A percentile compares a stretch with the other conserved stretches of the same genome.
Evolutionary conservation across 2,329 filamentous ascomycete genomes (phyloP).

Genomic region (Thelonectria rubi): DNA sequence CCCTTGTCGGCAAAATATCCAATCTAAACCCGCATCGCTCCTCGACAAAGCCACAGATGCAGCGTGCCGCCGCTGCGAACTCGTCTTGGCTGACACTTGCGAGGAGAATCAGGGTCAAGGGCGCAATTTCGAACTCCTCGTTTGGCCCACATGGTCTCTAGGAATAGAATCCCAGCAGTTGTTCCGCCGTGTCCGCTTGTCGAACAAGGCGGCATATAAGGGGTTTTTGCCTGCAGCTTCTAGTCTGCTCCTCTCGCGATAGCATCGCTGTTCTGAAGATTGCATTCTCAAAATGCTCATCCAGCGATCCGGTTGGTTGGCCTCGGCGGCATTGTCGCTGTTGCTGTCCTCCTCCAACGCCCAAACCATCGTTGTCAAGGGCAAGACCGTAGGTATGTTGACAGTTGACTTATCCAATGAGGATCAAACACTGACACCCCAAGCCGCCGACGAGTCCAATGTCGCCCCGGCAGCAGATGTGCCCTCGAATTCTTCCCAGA

Average conservation of each 20-base stretch:
- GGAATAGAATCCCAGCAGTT: not conserved
- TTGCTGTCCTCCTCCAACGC: constrained; percentile 24
- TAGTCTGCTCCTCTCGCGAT: not conserved
- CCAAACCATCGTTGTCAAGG: constrained; percentile 37
- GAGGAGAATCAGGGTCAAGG: not conserved
- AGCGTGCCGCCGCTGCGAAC: not conserved
- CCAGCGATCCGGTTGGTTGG: constrained; percentile 16
- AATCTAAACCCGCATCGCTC: not conserved
- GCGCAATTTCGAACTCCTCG: not conserved
- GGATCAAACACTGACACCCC: not conserved
- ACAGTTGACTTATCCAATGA: too few relatives aligned
- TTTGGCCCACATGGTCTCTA: constrained; percentile 13
- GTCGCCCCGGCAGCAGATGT: constrained; percentile 36
- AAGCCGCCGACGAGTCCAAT: constrained; percentile 34
- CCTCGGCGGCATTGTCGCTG: constrained; percentile 15
- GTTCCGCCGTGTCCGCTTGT: not conserved
- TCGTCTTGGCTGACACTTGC: not conserved
- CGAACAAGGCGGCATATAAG: constrained; percentile 4
- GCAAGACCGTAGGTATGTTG: constrained; percentile 33
- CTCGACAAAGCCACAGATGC: not conserved
- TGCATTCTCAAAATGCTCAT: constrained; percentile 19
- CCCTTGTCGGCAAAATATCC: not conserved
- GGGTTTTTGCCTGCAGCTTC: constrained; percentile 6
- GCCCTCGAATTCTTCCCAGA: constrained; percentile 4
- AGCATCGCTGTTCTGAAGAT: constrained; percentile 10